Conservation (phyloP, 257 asterid species). For the Nicotiana otophora region DNA sequence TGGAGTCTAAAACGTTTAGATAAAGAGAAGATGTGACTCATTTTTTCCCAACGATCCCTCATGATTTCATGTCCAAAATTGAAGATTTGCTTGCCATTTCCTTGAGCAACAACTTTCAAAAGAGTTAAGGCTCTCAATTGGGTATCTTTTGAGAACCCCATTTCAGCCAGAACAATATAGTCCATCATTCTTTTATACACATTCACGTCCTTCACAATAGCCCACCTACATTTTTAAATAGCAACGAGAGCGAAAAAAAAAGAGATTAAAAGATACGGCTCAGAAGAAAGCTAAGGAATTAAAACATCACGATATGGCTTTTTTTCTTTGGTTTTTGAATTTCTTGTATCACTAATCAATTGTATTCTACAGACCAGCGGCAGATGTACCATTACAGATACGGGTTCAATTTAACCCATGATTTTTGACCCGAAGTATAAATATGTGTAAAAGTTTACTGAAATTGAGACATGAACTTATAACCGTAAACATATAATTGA, state of each 20-base stretch:
- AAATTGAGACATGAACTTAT: too few species aligned
- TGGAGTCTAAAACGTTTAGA: conserved; percentile 48
- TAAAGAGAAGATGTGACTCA: conserved; percentile 29
- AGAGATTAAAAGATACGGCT: background rate
- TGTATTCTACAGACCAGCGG: too few species aligned
- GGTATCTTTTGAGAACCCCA: conserved; percentile 39
- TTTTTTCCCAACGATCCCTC: conserved; percentile 51
- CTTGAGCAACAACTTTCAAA: conserved; percentile 30
- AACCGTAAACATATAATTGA: too few species aligned
- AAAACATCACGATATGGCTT: background rate
- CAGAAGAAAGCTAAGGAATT: background rate
- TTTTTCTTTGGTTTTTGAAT: too few species aligned
- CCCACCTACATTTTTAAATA: conserved; percentile 47
- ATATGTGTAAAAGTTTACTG: too few species aligned
- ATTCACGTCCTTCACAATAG: conserved; percentile 44
- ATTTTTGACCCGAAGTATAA: too few species aligned
- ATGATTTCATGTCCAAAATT: conserved; percentile 36
- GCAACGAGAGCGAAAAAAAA: background rate
- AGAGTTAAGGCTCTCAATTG: conserved; percentile 34
- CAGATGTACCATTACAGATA: too few species aligned
- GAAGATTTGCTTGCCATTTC: conserved; percentile 36
- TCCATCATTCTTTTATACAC: conserved; percentile 35
- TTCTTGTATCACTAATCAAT: too few species aligned
- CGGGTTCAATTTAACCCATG: too few species aligned
- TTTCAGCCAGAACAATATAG: conserved; percentile 26